Conservation (phyloP, 129 eudicot species). For the Ambrosia artemisiifolia region DNA sequence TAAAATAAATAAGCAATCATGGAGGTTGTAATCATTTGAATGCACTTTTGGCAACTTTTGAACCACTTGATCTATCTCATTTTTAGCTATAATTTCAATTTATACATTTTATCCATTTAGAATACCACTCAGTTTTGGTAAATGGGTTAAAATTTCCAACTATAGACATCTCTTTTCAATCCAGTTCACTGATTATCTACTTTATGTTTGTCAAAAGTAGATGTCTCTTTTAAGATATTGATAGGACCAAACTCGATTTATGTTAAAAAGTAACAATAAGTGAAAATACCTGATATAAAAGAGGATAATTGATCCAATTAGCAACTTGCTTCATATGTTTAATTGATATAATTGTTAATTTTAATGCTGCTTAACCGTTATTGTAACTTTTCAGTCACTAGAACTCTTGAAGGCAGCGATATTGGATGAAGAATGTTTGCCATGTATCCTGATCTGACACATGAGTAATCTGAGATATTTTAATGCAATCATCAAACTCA, state of each 20-base stretch:
- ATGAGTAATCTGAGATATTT: constrained; percentile 9
- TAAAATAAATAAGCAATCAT: background rate
- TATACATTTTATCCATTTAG: background rate
- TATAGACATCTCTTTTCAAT: background rate
- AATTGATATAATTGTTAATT: background rate
- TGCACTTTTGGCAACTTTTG: background rate
- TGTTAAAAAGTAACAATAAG: background rate
- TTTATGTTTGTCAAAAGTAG: background rate
- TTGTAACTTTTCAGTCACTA: constrained; percentile 59
- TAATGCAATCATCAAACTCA: constrained; percentile 10
- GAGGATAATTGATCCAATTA: background rate
- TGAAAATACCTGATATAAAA: constrained; percentile 2
- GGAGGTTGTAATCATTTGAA: background rate
- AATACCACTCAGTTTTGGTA: background rate
- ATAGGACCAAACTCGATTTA: background rate
- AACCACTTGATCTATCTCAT: background rate
- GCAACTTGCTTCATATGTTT: background rate
- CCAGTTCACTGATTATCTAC: background rate
- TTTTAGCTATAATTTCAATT: background rate
- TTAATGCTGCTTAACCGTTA: constrained; percentile 12
- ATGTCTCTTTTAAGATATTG: background rate
- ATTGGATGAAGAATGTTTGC: constrained; percentile 74
- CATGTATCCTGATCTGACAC: constrained; percentile 68
- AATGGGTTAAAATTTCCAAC: background rate
- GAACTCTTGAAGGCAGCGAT: constrained; percentile 84